These are phyloP conservation scores for Albizia julibrissin DNA, from an alignment of 306 rosid genomes.

Conservation along the genomic window DNA sequence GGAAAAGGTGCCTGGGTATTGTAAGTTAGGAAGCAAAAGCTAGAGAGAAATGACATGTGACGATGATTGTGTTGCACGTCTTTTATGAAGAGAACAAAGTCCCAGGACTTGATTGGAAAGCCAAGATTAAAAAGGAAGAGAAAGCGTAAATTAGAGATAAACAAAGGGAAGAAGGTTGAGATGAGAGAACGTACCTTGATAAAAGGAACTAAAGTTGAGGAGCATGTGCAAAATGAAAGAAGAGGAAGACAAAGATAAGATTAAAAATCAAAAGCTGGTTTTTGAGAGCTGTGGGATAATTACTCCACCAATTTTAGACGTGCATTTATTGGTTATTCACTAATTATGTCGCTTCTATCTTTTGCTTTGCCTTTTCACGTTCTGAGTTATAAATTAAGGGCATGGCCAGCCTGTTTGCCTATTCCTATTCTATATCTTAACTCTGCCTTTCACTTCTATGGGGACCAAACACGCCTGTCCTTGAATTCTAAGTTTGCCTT, in stretches of 20 bases:
- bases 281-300: constrained; percentile 25
- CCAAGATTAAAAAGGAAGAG: background rate
- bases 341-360: background rate
- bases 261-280: background rate
- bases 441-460: background rate
- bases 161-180: constrained; percentile 2
- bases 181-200: constrained; percentile 53
- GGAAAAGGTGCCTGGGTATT: background rate
- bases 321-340: background rate
- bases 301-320: constrained; percentile 28
- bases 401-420: background rate
- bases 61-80: constrained; percentile 22
- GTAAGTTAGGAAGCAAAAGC: background rate
- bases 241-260: background rate
- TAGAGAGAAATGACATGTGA: constrained; percentile 27
- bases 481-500: background rate
- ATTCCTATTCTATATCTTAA: background rate
- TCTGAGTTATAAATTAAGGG: background rate
- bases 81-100: background rate
- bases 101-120: constrained; percentile 14
- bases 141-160: constrained; percentile 28
- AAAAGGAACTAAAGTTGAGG: constrained; percentile 31
- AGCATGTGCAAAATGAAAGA: constrained; percentile 26
- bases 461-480: background rate
- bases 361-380: background rate